Evolutionary conservation across 176 grass and related monocot species (phyloP).

Genomic region (Oryza nivara): DNA sequence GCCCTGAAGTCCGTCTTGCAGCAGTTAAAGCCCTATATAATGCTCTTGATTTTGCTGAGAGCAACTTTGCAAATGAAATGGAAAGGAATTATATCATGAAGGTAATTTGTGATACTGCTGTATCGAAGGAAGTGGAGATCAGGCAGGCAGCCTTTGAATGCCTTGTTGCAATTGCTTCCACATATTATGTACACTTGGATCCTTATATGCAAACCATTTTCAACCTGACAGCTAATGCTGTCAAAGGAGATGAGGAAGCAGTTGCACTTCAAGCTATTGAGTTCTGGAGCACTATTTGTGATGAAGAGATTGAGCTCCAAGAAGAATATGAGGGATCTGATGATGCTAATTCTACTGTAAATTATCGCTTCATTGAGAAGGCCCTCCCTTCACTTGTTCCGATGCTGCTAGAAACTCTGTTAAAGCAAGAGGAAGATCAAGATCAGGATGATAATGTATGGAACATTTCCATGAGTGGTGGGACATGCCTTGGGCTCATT

Average conservation of each 20-base stretch:
- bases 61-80: constrained; percentile 88
- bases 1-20: constrained; percentile 75
- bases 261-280: constrained; percentile 84
- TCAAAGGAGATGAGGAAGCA: constrained; percentile 73
- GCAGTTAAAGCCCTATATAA: constrained; percentile 81
- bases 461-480: constrained; percentile 86
- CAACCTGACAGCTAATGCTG: constrained; percentile 71
- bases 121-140: constrained; percentile 80
- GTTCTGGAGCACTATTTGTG: constrained; percentile 94
- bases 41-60: constrained; percentile 86
- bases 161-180: constrained; percentile 87
- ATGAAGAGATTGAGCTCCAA: constrained; percentile 87
- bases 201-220: constrained; percentile 84
- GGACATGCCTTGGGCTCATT: constrained; percentile 75
- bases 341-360: constrained; percentile 61
- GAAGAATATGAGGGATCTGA: constrained; percentile 68
- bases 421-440: constrained; percentile 95
- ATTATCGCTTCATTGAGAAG: constrained; percentile 80
- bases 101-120: constrained; percentile 77
- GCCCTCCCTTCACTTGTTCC: constrained; percentile 89
- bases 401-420: constrained; percentile 82
- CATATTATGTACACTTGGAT: constrained; percentile 74
- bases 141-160: constrained; percentile 87
- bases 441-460: constrained; percentile 82
- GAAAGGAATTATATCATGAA: constrained; percentile 97